Conservation (phyloP, 169 alveolate species). For the Plasmodium sp. region DNA sequence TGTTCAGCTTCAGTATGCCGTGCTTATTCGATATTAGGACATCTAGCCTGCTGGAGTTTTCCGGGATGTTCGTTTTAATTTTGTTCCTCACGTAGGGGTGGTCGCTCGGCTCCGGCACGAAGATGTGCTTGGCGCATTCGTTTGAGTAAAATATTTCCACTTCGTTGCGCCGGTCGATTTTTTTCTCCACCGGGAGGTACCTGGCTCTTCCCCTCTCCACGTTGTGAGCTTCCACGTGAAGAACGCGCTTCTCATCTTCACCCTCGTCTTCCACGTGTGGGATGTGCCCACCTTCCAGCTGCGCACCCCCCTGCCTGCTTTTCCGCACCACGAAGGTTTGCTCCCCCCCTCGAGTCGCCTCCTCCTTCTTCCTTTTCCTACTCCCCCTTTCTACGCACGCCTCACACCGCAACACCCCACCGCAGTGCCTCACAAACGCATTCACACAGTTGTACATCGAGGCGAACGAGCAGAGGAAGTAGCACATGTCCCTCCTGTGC, state of each 20-base stretch:
- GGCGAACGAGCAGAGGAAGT: constrained; percentile 48
- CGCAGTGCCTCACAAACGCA: constrained; percentile 14
- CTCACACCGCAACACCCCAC: not conserved
- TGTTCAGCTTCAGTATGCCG: constrained; percentile 88
- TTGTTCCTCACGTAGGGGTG: constrained; percentile 87
- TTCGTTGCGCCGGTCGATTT: not conserved
- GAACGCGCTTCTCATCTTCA: not conserved
- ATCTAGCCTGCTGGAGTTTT: constrained; percentile 92
- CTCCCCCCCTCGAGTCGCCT: not conserved
- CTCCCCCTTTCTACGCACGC: not conserved
- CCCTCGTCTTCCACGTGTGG: not conserved
- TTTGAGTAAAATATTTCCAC: constrained; percentile 63
- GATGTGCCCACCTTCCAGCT: not conserved
- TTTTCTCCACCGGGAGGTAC: not conserved
- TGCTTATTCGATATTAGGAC: constrained; percentile 87
- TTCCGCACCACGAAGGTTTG: not conserved
- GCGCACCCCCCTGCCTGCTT: not conserved
- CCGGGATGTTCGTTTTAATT: constrained; percentile 88
- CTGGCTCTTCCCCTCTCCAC: not conserved
- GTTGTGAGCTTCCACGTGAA: not conserved
- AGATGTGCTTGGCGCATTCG: constrained; percentile 88
- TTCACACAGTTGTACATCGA: constrained; percentile 51
- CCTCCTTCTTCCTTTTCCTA: constrained; percentile 7
- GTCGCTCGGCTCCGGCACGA: constrained; percentile 93
- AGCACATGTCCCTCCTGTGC: not conserved